A percentile compares a stretch with the other conserved stretches of the same genome.
Conservation (phyloP, 495 filamentous ascomycete species). For the Xylaria venustula region DNA sequence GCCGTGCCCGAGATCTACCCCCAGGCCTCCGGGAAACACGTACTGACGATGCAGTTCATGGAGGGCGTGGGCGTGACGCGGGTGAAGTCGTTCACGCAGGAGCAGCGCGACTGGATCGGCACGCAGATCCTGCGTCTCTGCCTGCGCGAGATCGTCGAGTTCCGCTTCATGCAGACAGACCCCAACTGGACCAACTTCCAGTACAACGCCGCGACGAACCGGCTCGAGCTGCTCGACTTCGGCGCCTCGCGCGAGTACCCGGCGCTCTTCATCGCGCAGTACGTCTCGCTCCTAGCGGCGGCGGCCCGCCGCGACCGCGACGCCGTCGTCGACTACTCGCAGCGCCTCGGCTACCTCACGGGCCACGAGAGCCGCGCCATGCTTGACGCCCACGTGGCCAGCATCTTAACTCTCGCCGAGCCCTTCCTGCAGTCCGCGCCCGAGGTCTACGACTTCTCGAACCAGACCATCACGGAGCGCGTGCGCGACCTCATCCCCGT, state of each 20-base stretch:
- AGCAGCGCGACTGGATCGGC: slow-evolving; percentile 87
- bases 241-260: slow-evolving; percentile 89
- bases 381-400: slow-evolving; percentile 81
- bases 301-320: slow-evolving; percentile 67
- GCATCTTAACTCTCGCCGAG: slow-evolving; percentile 84
- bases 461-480: slow-evolving; percentile 94
- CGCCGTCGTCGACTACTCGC: slow-evolving; percentile 65
- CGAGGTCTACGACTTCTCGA: slow-evolving; percentile 83
- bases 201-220: slow-evolving; percentile 69
- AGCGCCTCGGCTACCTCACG: slow-evolving; percentile 86
- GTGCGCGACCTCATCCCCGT: slow-evolving; percentile 83
- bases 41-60: slow-evolving; percentile 92
- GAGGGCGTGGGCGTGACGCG: slow-evolving; percentile 87
- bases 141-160: slow-evolving; percentile 88
- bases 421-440: slow-evolving; percentile 76
- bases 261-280: slow-evolving; percentile 69
- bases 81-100: slow-evolving; percentile 67
- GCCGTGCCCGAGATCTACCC: slow-evolving; percentile 72
- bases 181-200: slow-evolving; percentile 99
- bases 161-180: slow-evolving; percentile 98
- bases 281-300: slow-evolving; percentile 73
- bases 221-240: slow-evolving; percentile 92
- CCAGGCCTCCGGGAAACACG: slow-evolving; percentile 80
- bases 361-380: slow-evolving; percentile 80
- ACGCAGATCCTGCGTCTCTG: slow-evolving; percentile 91